Percentiles rank a stretch among this genome's conserved stretches.
Conservation (phyloP, 768 basidiomycete species). For the Leccinum subgranulosum region DNA sequence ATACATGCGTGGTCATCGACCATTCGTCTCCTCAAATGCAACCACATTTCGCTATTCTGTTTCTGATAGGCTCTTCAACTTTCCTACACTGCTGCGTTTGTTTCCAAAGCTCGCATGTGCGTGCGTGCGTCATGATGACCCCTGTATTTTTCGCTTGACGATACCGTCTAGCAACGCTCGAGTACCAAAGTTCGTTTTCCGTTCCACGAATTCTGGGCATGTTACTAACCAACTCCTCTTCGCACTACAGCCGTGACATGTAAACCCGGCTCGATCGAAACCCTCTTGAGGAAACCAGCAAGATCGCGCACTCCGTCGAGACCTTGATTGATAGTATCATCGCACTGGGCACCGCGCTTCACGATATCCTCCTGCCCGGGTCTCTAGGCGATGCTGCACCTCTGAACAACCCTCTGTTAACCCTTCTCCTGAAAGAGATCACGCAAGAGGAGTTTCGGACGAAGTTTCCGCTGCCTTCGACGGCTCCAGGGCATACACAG, state of each 20-base stretch:
- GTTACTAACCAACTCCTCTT: background rate
- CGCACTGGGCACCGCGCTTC: background rate
- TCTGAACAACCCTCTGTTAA: background rate
- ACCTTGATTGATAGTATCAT: background rate
- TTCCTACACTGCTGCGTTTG: too few species aligned
- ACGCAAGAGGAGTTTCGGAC: constrained; percentile 3
- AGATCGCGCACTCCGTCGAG: constrained; percentile 3
- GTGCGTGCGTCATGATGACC: too few species aligned
- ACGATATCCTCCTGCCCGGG: background rate
- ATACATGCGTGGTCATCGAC: background rate
- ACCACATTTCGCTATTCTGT: background rate
- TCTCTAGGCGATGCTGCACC: background rate
- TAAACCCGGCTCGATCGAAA: background rate
- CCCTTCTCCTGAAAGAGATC: background rate
- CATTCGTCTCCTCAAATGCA: constrained; percentile 1
- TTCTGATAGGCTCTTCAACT: background rate
- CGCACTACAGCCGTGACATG: background rate
- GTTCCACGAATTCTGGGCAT: background rate
- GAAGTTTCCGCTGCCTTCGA: constrained; percentile 5
- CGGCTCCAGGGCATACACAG: constrained; percentile 10
- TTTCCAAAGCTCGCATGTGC: too few species aligned
- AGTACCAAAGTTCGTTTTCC: background rate
- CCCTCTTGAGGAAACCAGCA: too few species aligned
- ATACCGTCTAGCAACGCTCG: background rate
- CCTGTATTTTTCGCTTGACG: background rate